A percentile compares a stretch with the other conserved stretches of the same genome.
Conservation (phyloP, 495 filamentous ascomycete genomes). For the Podospora didyma region DNA sequence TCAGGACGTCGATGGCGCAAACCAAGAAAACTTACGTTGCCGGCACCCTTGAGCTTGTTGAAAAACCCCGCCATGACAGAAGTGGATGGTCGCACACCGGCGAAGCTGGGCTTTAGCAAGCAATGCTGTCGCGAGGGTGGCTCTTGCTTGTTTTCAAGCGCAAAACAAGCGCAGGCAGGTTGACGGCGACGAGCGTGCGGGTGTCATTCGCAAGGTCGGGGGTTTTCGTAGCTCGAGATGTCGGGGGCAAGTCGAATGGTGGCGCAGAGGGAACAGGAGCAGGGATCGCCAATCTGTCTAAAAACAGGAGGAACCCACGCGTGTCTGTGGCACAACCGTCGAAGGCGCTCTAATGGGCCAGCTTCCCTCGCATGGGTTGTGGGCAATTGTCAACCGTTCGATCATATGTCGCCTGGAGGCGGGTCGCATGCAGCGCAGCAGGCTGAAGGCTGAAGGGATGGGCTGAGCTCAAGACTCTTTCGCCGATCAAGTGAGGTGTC, state of each 20-base stretch:
- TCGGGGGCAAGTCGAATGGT: not conserved
- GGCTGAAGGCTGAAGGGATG: no score
- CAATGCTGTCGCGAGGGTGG: not conserved
- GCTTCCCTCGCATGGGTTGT: not conserved
- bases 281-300: not conserved
- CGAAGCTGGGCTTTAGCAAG: slow-evolving; percentile 14
- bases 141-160: slow-evolving; percentile 4
- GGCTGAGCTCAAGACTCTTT: no score
- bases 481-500: no score
- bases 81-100: slow-evolving; percentile 12
- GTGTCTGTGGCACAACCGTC: slow-evolving; percentile 7
- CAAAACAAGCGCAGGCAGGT: slow-evolving; percentile 8
- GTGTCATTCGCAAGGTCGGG: slow-evolving; percentile 12
- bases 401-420: not conserved
- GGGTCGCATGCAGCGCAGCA: not conserved
- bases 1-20: not conserved
- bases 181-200: slow-evolving; percentile 1
- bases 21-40: slow-evolving; percentile 22
- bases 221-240: not conserved
- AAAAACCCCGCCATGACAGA: slow-evolving; percentile 43
- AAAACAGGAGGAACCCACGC: slow-evolving; percentile 2
- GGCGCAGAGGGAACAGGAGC: not conserved
- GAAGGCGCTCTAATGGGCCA: not conserved
- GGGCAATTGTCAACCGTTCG: not conserved
- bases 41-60: slow-evolving; percentile 37